Conservation (phyloP, 768 basidiomycete species). For the Termitomyces sp. region DNA sequence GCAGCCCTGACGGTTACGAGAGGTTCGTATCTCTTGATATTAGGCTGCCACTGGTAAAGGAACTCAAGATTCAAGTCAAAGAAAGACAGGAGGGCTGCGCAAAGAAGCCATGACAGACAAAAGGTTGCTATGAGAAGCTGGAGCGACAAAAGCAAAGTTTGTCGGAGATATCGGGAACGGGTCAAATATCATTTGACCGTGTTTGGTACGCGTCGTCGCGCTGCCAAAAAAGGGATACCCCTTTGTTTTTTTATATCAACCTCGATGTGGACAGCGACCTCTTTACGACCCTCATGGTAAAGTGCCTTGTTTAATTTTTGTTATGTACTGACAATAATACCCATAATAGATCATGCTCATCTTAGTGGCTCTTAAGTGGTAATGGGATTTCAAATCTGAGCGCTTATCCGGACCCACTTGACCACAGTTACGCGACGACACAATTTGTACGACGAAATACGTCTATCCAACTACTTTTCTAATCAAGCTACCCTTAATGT, state of each 20-base stretch:
- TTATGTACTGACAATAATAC: not conserved
- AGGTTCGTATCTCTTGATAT: not conserved
- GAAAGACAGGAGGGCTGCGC: too few relatives aligned
- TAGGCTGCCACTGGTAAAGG: not conserved
- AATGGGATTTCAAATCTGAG: not conserved
- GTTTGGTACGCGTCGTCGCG: slow-evolving; percentile 18
- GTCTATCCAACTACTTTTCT: not conserved
- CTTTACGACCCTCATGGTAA: slow-evolving; percentile 7
- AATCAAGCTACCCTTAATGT: not conserved
- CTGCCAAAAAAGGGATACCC: slow-evolving; percentile 10
- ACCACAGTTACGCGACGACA: not conserved
- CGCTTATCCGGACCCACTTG: slow-evolving; percentile 1
- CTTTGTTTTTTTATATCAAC: slow-evolving; percentile 11
- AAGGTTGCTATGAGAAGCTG: not conserved
- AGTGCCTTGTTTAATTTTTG: slow-evolving; percentile 5
- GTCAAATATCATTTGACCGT: slow-evolving; percentile 11
- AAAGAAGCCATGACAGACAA: not conserved
- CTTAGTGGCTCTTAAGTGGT: not conserved
- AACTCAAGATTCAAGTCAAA: not conserved
- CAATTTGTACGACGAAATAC: slow-evolving; percentile 1
- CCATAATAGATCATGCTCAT: slow-evolving; percentile 6
- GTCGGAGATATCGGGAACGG: not conserved
- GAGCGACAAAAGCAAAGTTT: not conserved
- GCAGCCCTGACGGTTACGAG: not conserved
- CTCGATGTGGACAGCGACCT: slow-evolving; percentile 1